phyloP scores from a whole-genome alignment of 2,329 filamentous ascomycete species.

The Monascus ruber region DNA sequence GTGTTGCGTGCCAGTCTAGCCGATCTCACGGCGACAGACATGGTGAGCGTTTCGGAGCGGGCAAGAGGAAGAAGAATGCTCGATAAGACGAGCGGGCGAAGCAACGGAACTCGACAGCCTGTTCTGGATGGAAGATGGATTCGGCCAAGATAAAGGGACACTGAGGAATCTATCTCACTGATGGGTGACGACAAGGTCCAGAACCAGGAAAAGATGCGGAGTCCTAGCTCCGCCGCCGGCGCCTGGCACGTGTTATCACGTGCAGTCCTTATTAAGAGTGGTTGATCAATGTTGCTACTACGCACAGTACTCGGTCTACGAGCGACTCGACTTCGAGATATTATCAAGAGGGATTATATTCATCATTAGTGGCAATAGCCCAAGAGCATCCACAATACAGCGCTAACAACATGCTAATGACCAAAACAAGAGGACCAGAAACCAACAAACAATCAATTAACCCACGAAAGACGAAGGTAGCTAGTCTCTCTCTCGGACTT shows the following conservation, averaged over 20 bases:
- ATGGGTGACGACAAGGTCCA: neutral
- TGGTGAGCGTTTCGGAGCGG: conserved; percentile 17
- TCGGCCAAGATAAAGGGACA: neutral
- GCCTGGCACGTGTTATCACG: neutral
- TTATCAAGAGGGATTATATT: too few relatives aligned
- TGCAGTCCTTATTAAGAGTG: too few relatives aligned
- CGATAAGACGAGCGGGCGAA: conserved; percentile 11
- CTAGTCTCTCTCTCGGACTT: conserved; percentile 16
- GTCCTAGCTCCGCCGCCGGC: conserved; percentile 2
- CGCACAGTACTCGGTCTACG: too few relatives aligned
- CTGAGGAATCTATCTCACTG: neutral
- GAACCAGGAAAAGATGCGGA: neutral
- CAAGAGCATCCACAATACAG: too few relatives aligned
- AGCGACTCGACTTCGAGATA: too few relatives aligned
- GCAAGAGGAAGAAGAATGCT: conserved; percentile 11
- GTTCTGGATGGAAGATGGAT: too few relatives aligned
- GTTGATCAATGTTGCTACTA: too few relatives aligned
- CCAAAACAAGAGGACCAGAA: too few relatives aligned
- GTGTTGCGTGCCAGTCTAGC: conserved; percentile 27
- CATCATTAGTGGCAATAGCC: too few relatives aligned
- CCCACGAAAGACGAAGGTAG: neutral
- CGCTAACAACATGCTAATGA: too few relatives aligned
- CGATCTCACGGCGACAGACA: conserved; percentile 29
- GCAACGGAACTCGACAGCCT: conserved; percentile 7
- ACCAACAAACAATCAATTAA: too few relatives aligned